Conservation (phyloP, 1,284 basidiomycete species). For the Somion occarium region DNA sequence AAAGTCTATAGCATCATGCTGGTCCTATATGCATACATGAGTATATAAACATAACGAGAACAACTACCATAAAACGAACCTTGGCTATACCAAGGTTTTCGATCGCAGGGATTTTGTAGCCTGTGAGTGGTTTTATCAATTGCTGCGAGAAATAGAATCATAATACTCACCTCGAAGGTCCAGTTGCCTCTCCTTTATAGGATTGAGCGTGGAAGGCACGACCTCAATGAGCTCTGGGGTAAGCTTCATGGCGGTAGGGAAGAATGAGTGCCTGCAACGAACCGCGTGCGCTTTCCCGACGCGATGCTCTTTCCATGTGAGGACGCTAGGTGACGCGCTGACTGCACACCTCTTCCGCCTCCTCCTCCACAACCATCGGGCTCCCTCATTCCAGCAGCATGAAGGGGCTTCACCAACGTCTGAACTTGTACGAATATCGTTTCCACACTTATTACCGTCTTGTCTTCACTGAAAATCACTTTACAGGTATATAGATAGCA, state of each 20-base stretch:
- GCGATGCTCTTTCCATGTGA: constrained; percentile 9
- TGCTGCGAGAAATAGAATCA: constrained; percentile 15
- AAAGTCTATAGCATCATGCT: constrained; percentile 91
- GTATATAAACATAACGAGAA: constrained; percentile 12
- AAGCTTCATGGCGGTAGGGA: constrained; percentile 68
- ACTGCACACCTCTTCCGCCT: not conserved
- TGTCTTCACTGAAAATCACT: constrained; percentile 12
- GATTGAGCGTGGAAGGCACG: constrained; percentile 77
- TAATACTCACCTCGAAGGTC: constrained; percentile 80
- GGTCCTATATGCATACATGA: constrained; percentile 57
- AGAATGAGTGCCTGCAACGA: constrained; percentile 4
- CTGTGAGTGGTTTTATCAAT: constrained; percentile 42
- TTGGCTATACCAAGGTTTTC: constrained; percentile 98
- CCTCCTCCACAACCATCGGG: constrained; percentile 10
- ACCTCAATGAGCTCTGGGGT: constrained; percentile 86
- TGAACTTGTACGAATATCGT: constrained; percentile 51
- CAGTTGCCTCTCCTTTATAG: constrained; percentile 91
- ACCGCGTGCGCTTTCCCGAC: constrained; percentile 5
- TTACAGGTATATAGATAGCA: constrained; percentile 57
- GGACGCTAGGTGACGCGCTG: constrained; percentile 1
- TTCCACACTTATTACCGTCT: not conserved
- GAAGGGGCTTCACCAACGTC: constrained; percentile 65
- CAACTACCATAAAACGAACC: constrained; percentile 54
- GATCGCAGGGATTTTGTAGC: constrained; percentile 96
- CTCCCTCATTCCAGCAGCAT: constrained; percentile 34